Conservation (phyloP, 208 protist species). For the Trypanosomatidae sp. region DNA sequence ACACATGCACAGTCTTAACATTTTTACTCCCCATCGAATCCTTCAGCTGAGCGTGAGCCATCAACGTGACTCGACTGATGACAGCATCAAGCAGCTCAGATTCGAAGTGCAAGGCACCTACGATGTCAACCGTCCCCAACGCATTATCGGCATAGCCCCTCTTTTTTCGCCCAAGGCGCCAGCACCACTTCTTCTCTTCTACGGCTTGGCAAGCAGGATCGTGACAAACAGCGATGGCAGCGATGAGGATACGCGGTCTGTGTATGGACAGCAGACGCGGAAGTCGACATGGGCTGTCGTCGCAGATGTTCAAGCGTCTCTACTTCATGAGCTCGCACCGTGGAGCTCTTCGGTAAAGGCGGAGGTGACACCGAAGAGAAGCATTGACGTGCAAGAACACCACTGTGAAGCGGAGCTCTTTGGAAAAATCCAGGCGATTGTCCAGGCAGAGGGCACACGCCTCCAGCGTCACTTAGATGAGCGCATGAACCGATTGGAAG, state of each 20-base stretch:
- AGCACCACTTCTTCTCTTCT: slow-evolving; percentile 13
- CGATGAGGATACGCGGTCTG: background rate
- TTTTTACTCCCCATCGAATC: slow-evolving; percentile 7
- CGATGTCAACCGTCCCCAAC: background rate
- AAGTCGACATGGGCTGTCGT: slow-evolving; percentile 5
- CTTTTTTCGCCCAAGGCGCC: background rate
- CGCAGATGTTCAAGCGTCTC: slow-evolving; percentile 1
- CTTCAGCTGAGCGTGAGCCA: slow-evolving; percentile 9
- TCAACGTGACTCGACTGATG: background rate
- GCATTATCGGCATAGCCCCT: slow-evolving; percentile 3
- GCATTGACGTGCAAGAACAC: background rate
- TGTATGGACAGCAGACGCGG: slow-evolving; percentile 8
- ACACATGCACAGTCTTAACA: background rate
- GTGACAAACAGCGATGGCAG: background rate
- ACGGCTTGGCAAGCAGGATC: background rate
- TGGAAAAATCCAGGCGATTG: slow-evolving; percentile 4
- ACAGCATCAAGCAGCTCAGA: background rate
- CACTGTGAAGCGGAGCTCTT: background rate
- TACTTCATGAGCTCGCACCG: slow-evolving; percentile 2
- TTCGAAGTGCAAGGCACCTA: slow-evolving; percentile 11
- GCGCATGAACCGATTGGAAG: slow-evolving; percentile 22
- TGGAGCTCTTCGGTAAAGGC: background rate
- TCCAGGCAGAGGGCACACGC: slow-evolving; percentile 17
- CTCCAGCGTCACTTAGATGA: slow-evolving; percentile 19
- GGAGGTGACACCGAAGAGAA: no score